These are phyloP conservation scores for Eucalyptus melliodora DNA, from an alignment of 345 rosid genomes.

Conservation along the genomic window DNA sequence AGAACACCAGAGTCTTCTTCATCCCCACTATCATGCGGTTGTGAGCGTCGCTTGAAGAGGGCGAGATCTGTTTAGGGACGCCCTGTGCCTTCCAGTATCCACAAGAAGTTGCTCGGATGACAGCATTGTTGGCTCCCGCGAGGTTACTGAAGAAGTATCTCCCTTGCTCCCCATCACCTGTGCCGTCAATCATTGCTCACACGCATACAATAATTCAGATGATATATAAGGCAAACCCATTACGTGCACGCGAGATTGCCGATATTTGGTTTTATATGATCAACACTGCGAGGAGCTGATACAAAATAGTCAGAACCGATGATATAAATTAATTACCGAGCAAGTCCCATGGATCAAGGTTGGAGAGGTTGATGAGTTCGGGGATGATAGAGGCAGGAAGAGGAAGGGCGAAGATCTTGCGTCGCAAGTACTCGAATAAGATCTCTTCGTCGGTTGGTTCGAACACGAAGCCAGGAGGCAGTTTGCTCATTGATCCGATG, in stretches of 20 bases:
- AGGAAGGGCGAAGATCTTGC: neutral
- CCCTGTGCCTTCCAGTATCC: neutral
- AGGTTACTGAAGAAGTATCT: neutral
- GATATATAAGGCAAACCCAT: neutral
- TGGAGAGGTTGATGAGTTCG: neutral
- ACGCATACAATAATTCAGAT: neutral
- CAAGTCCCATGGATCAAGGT: neutral
- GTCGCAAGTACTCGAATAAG: neutral
- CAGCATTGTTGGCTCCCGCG: neutral
- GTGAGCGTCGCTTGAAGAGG: neutral
- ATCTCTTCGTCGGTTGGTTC: slow-evolving; percentile 1
- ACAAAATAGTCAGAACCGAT: too few species aligned
- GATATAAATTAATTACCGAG: neutral
- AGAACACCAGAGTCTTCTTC: neutral
- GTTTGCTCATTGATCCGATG: neutral
- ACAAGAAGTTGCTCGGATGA: neutral
- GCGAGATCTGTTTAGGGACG: neutral
- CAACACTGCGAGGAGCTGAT: neutral
- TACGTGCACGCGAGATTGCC: neutral
- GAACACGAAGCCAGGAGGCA: neutral
- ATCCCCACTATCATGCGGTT: neutral
- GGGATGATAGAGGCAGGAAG: neutral
- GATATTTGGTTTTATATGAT: neutral
- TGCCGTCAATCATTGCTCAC: neutral
- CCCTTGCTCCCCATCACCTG: neutral